phyloP scores from a whole-genome alignment of 768 basidiomycete species.

The Auriculariales sp. region DNA sequence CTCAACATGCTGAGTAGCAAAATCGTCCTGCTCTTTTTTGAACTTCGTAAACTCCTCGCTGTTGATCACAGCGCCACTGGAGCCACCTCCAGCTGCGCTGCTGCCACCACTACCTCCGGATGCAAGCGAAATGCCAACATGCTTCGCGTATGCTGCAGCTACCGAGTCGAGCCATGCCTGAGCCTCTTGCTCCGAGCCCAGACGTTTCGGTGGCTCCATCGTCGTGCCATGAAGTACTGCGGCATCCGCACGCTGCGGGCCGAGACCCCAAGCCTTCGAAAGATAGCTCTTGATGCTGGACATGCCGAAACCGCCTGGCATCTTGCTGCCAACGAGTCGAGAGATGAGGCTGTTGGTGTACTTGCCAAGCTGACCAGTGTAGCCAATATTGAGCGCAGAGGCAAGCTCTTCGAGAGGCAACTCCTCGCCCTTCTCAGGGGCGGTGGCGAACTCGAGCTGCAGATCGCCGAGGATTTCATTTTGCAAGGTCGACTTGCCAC shows the following conservation, averaged over 20 bases:
- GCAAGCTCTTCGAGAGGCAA: constrained; percentile 93
- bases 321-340: constrained; percentile 85
- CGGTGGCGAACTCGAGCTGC: constrained; percentile 85
- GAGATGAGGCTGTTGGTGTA: constrained; percentile 84
- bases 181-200: constrained; percentile 80
- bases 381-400: constrained; percentile 64
- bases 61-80: constrained; percentile 82
- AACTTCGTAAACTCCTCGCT: constrained; percentile 97
- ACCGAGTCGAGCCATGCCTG: constrained; percentile 87
- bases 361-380: constrained; percentile 81
- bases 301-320: constrained; percentile 97
- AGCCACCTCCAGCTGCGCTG: constrained; percentile 38
- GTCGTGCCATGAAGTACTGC: constrained; percentile 85
- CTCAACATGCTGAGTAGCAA: constrained; percentile 86
- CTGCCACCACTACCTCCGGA: constrained; percentile 49
- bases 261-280: constrained; percentile 91
- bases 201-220: constrained; percentile 86
- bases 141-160: constrained; percentile 74
- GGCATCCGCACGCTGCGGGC: constrained; percentile 74
- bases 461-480: constrained; percentile 97
- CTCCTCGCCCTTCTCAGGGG: constrained; percentile 97
- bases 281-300: constrained; percentile 83
- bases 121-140: constrained; percentile 73
- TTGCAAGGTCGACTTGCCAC: constrained; percentile 96
- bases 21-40: constrained; percentile 83